Evolutionary conservation across 2,329 filamentous ascomycete species (phyloP).

Genomic region (Nothophoma quercina): DNA sequence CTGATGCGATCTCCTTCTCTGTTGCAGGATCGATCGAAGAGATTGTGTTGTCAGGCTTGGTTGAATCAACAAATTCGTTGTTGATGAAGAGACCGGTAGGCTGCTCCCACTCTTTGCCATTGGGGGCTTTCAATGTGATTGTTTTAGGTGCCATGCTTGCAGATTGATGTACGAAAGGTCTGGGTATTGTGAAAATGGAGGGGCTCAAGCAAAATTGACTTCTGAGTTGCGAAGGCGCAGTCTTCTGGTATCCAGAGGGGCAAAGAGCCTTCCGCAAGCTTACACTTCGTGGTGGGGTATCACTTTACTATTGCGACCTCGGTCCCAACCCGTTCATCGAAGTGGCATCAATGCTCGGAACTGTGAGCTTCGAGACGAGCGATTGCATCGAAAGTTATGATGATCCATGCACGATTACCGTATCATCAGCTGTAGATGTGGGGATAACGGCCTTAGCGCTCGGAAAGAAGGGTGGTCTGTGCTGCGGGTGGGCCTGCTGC

Average conservation of each 20-base stretch:
- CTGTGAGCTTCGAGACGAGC: neutral
- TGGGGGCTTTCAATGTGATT: slow-evolving; percentile 49
- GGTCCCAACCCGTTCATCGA: neutral
- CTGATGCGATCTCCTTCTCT: slow-evolving; percentile 39
- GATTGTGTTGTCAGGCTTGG: slow-evolving; percentile 31
- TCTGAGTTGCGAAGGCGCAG: neutral
- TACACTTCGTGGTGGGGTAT: slow-evolving; percentile 1
- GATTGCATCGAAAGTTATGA: neutral
- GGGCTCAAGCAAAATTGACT: neutral
- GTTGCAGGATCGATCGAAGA: slow-evolving; percentile 27
- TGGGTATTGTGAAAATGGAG: neutral
- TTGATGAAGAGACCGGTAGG: slow-evolving; percentile 55
- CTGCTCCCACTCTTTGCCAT: slow-evolving; percentile 49
- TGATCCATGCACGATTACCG: neutral
- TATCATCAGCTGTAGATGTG: neutral
- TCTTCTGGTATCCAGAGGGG: neutral
- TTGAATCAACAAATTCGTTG: slow-evolving; percentile 50
- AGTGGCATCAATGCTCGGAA: slow-evolving; percentile 1
- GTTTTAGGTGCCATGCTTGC: slow-evolving; percentile 12
- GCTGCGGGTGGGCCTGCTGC: neutral
- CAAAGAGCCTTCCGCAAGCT: slow-evolving; percentile 10
- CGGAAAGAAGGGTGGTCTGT: neutral
- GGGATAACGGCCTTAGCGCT: neutral
- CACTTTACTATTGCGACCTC: neutral
- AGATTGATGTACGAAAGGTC: no score